Conservation (phyloP, 2,329 filamentous ascomycete genomes). For the Botrytis pseudocinerea region DNA sequence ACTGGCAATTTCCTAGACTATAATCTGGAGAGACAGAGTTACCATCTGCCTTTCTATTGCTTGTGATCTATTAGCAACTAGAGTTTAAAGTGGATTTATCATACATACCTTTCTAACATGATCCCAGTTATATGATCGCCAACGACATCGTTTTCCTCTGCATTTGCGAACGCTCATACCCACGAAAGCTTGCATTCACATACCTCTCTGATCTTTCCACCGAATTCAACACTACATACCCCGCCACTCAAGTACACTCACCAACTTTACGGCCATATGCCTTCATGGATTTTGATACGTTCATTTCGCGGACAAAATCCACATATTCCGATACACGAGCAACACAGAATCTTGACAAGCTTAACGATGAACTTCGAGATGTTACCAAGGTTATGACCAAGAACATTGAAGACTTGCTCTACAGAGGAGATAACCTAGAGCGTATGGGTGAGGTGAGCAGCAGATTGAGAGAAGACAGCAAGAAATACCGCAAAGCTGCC, state of each 20-base stretch:
- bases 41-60: background rate
- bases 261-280: conserved; percentile 84
- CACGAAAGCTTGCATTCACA: conserved; percentile 96
- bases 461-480: conserved; percentile 84
- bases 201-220: conserved; percentile 90
- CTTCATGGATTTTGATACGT: conserved; percentile 97
- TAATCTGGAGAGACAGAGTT: background rate
- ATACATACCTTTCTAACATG: conserved; percentile 13
- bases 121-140: conserved; percentile 75
- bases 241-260: conserved; percentile 68
- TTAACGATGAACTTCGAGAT: conserved; percentile 96
- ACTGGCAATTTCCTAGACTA: background rate
- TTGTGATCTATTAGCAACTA: background rate
- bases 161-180: conserved; percentile 91
- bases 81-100: background rate
- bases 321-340: conserved; percentile 93
- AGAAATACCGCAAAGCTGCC: conserved; percentile 89
- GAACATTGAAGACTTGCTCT: conserved; percentile 97
- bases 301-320: conserved; percentile 88
- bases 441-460: conserved; percentile 95
- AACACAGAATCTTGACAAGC: conserved; percentile 86
- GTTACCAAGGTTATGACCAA: conserved; percentile 99
- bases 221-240: conserved; percentile 90
- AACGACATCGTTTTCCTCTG: conserved; percentile 85
- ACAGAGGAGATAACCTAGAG: conserved; percentile 90